These are phyloP conservation scores for Blastomyces percursus DNA, from an alignment of 2,329 filamentous ascomycete species.

Conservation along the genomic window DNA sequence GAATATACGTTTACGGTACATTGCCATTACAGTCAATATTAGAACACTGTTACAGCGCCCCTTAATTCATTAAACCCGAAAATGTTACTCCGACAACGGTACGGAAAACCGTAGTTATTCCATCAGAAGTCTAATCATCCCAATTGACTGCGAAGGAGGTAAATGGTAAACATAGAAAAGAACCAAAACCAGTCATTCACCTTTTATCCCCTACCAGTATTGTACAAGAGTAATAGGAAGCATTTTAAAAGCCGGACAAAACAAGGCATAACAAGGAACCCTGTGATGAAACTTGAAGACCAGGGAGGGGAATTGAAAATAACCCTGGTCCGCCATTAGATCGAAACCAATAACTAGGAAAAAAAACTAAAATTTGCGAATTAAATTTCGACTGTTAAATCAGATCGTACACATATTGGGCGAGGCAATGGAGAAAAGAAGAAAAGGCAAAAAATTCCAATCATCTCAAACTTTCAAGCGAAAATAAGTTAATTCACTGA, in stretches of 20 bases:
- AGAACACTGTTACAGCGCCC: background rate
- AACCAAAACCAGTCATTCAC: background rate
- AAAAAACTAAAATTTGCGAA: background rate
- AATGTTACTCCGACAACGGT: background rate
- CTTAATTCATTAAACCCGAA: background rate
- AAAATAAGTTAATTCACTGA: background rate
- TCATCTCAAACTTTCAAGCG: background rate
- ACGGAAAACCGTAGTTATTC: background rate
- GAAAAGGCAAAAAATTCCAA: background rate
- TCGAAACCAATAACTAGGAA: background rate
- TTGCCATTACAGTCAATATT: background rate
- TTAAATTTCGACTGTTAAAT: constrained; percentile 1
- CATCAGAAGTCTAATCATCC: background rate
- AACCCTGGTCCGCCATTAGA: background rate
- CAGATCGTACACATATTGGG: constrained; percentile 7
- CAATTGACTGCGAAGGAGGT: background rate
- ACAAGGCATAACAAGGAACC: background rate
- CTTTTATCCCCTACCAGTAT: constrained; percentile 1
- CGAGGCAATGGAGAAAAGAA: background rate
- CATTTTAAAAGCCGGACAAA: background rate
- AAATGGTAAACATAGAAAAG: background rate
- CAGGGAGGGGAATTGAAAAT: background rate
- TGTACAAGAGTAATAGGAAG: background rate
- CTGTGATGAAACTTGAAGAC: background rate
- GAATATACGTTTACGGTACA: background rate